These are phyloP conservation scores for Akanthomyces dipterigenus DNA, from an alignment of 2,329 filamentous ascomycete species.

Conservation along the genomic window DNA sequence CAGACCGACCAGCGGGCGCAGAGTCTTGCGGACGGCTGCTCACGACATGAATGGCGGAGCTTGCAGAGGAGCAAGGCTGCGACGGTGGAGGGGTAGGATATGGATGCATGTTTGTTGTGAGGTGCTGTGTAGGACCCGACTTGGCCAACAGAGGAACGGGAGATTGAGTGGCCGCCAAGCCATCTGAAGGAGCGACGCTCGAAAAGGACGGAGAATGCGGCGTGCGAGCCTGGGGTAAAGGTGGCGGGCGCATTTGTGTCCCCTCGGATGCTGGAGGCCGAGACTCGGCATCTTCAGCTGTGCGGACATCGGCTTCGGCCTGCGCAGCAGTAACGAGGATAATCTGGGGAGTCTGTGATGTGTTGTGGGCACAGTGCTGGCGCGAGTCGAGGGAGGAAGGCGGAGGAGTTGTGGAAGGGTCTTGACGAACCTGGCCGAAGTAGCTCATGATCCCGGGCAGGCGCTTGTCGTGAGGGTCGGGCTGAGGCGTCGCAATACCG, in stretches of 20 bases:
- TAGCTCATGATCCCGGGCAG: conserved; percentile 94
- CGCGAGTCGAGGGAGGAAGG: conserved; percentile 22
- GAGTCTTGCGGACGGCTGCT: not conserved
- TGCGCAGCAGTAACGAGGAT: not conserved
- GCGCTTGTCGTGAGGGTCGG: conserved; percentile 90
- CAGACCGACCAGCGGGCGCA: conserved; percentile 8
- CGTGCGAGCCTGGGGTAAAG: not conserved
- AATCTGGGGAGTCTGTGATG: conserved; percentile 5
- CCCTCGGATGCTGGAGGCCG: conserved; percentile 4
- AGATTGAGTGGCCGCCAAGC: conserved; percentile 15
- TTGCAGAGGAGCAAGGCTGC: conserved; percentile 33
- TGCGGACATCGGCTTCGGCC: not conserved
- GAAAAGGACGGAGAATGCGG: not conserved
- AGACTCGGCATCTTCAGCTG: not conserved
- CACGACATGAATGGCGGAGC: conserved; percentile 16
- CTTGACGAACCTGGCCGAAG: conserved; percentile 98
- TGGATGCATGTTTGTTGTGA: conserved; percentile 29
- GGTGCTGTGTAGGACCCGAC: conserved; percentile 21
- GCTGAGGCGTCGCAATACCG: conserved; percentile 86
- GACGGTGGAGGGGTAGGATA: conserved; percentile 56
- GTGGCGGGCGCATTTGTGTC: not conserved
- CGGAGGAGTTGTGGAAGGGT: conserved; percentile 49
- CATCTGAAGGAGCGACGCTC: not conserved
- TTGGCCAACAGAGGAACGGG: conserved; percentile 30
- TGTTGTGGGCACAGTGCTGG: conserved; percentile 24